Evolutionary conservation across 1,284 basidiomycete genomes (phyloP), one percentile per base, ranked within the genome.

Genomic region (Sporisorium iseilematis-ciliati): DNA sequence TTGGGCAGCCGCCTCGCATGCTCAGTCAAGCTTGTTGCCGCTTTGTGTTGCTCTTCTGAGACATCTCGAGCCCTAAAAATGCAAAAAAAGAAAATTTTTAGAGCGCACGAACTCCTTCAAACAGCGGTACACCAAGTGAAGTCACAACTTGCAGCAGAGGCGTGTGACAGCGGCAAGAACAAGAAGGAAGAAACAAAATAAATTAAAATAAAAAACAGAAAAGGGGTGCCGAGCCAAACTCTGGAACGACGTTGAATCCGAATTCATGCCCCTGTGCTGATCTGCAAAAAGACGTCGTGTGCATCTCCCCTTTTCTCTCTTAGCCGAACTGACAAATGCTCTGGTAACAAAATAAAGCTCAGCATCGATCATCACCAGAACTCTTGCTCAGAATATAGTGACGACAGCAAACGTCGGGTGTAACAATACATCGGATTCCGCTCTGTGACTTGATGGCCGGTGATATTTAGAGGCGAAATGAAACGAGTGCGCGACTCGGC

Each of bases 1-100:
- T 16, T 33, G 16, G 57, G 61, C 61, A 52, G 54, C 54, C 53
- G 61, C 60, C 40, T 56, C 35, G 61, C 53, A 51, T 43, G 14
- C 4, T 38, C 21, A 16, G 23, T 25, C 11, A 21, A 10, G 45
- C 25, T 26, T 25, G 45, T 48, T 25, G 16, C 12, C 7, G 49
- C 31, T 29, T 51, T 51, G 49, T 51, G 33, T 12, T 38, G 35
- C 33, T 51, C 10, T 25, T 35, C n/a, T 35, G 26, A 31, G 26
- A 33, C 18, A 33, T 7, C 25, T 12, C 16, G 25, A 46, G 45
- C 23, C n/a, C 25, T 6, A 25, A 46, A 18, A 21, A 46, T 16
- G 16, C 16, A 4, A 10, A 21, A 20, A 33, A 50, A 35, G 20
- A 33, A 18, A 33, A 29, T 33, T 16, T 38, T 31, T 43, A 31